Base-by-base conservation (phyloP, 305 asterid species). In the Fraxinus angustifolia region DNA sequence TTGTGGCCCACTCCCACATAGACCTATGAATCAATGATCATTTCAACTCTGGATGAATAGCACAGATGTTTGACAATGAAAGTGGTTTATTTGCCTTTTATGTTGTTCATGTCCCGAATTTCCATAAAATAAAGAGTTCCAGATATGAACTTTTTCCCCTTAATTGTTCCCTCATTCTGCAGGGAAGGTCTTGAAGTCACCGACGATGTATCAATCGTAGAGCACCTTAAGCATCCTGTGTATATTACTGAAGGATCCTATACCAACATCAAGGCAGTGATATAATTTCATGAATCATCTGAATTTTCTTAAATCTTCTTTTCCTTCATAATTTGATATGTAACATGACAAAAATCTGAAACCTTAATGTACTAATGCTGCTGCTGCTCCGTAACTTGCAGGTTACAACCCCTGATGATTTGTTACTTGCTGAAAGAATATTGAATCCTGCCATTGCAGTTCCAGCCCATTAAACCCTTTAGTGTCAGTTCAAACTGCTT, bases 111-210 rank as follows among this genome's bases (percentile, higher is more conserved):
- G 73, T 11, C 78, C 70, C 2, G 68, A 76, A 17, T 8, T 76
- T 6, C 38, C 72, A n/a, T 45, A 53, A 12, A 30, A 35, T 21
- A 35, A 34, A 16, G 58, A 70, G 45, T 42, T 56, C 31, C 40
- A 2, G 10, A 23, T 56, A 56, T 56, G 65, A 48, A 48, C 53
- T 48, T 50, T 50, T 17, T 17, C 23, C 23, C 7, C 65, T 36
- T 21, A 33, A 53, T 42, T 21, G 72, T n/a, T 33, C 78, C 79
- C 40, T 50, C 45, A 58, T 79, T 76, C 14, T 82, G 77, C 92
- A 94, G 98, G 89, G 97, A 91, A 86, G 93, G 94, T 38, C 97
- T 96, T 74, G 99, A 96, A 92, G 99, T 96, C 30, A 94, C 99
- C 0, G 99, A 96, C 82, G 99, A 96, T 86, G 99, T 96, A 70